phyloP scores from a whole-genome alignment of 345 rosid species.

The Citrus mangshanensis region DNA sequence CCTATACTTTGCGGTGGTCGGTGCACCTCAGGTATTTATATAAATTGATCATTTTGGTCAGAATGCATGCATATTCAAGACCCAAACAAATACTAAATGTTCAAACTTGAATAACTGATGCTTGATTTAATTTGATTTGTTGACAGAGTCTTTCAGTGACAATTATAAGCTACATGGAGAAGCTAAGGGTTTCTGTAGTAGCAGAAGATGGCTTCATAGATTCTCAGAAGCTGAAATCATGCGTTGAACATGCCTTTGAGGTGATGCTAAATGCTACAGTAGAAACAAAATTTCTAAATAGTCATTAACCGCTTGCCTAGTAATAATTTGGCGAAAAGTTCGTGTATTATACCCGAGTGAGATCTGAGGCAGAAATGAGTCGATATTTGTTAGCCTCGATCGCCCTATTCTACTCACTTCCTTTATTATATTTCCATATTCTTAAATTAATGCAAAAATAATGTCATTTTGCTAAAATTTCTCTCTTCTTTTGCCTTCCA shows the following conservation, averaged over 20 bases:
- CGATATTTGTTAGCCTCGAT: no score
- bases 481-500: no score
- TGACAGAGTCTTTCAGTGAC: slow-evolving; percentile 8
- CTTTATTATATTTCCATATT: no score
- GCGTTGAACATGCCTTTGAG: slow-evolving; percentile 25
- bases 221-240: slow-evolving; percentile 20
- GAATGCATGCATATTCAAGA: no score
- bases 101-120: neutral
- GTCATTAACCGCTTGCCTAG: neutral
- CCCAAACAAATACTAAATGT: neutral
- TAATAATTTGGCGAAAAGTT: no score
- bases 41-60: neutral
- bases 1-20: slow-evolving; percentile 23
- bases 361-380: neutral
- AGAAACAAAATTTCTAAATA: neutral
- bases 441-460: no score
- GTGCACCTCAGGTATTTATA: slow-evolving; percentile 26
- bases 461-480: no score
- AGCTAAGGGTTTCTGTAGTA: slow-evolving; percentile 25
- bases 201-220: slow-evolving; percentile 37
- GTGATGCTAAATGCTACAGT: slow-evolving; percentile 24
- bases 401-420: no score
- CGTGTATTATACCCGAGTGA: no score
- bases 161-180: slow-evolving; percentile 34
- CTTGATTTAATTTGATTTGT: slow-evolving; percentile 7